Evolutionary conservation across 805 yeast genomes (phyloP).

Genomic region (Kazachstania bromeliacearum): DNA sequence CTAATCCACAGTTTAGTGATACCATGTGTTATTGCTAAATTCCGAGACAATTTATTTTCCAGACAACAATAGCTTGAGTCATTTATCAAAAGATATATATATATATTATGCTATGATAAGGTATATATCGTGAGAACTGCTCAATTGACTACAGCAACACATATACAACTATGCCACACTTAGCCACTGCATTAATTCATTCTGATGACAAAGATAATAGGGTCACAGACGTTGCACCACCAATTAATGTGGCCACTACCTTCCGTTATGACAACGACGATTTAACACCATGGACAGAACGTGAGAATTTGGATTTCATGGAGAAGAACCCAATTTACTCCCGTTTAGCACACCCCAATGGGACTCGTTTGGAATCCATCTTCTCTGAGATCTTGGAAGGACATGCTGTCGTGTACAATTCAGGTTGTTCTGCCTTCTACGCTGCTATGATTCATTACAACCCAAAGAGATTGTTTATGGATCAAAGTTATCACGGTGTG

Average conservation of each 20-base stretch:
- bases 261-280: slow-evolving; percentile 53
- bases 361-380: slow-evolving; percentile 56
- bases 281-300: slow-evolving; percentile 38
- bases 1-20: too few relatives aligned
- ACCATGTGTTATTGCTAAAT: too few relatives aligned
- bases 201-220: slow-evolving; percentile 54
- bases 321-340: slow-evolving; percentile 49
- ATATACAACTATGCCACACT: slow-evolving; percentile 13
- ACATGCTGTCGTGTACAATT: slow-evolving; percentile 58
- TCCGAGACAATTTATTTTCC: too few relatives aligned
- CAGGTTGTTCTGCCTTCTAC: slow-evolving; percentile 74
- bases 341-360: slow-evolving; percentile 65
- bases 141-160: background rate
- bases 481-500: slow-evolving; percentile 79
- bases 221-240: slow-evolving; percentile 62
- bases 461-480: slow-evolving; percentile 68
- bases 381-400: slow-evolving; percentile 52
- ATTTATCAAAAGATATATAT: too few relatives aligned
- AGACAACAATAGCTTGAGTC: too few relatives aligned
- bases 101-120: too few relatives aligned
- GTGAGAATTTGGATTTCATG: slow-evolving; percentile 26
- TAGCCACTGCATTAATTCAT: slow-evolving; percentile 56
- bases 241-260: slow-evolving; percentile 77
- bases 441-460: slow-evolving; percentile 62
- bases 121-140: too few relatives aligned